Percentiles rank a stretch among this genome's conserved stretches.
Conservation (phyloP, 768 basidiomycete species). For the Amanita pallidorosea region DNA sequence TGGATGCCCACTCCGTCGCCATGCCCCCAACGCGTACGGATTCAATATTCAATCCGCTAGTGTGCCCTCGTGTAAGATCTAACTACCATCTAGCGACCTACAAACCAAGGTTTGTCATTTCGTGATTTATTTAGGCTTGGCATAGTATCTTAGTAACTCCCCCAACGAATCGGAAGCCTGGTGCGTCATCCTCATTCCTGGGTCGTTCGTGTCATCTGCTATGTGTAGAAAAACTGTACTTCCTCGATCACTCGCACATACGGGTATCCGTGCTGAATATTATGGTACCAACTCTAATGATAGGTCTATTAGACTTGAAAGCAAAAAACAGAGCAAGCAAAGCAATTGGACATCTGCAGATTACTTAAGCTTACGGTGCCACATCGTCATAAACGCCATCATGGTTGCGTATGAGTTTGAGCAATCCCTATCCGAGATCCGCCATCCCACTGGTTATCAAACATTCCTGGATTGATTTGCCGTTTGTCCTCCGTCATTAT, state of each 20-base stretch:
- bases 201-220: too few species aligned
- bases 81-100: too few species aligned
- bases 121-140: too few species aligned
- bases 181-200: too few species aligned
- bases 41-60: too few species aligned
- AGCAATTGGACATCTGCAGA: not conserved
- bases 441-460: constrained; percentile 8
- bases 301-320: not conserved
- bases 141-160: too few species aligned
- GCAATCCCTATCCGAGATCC: constrained; percentile 5
- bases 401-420: not conserved
- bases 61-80: too few species aligned
- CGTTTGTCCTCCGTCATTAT: constrained; percentile 64
- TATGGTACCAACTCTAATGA: not conserved
- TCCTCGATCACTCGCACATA: not conserved
- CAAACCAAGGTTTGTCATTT: too few species aligned
- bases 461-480: constrained; percentile 58
- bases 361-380: not conserved
- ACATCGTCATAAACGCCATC: not conserved
- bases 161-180: too few species aligned
- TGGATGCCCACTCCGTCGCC: too few species aligned
- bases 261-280: not conserved
- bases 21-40: too few species aligned
- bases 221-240: not conserved
- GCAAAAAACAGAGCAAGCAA: constrained; percentile 2